phyloP scores from a whole-genome alignment of 1,284 basidiomycete genomes.

The Schizopora paradoxa region DNA sequence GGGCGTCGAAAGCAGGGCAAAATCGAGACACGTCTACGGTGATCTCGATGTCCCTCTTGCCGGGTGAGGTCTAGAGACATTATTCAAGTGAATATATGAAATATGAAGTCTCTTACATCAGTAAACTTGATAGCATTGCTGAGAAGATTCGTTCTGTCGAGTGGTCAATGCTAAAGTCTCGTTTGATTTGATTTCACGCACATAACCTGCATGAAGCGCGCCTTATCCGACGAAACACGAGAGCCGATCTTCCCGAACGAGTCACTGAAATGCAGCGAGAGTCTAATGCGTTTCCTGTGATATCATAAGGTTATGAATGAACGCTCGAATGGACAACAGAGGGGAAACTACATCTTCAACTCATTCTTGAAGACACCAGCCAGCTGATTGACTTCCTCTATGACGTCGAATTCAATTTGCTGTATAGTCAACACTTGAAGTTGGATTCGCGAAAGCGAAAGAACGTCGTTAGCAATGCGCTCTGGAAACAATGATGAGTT shows the following conservation, averaged over 20 bases:
- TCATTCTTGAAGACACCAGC: constrained; percentile 35
- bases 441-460: constrained; percentile 36
- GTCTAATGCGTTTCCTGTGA: constrained; percentile 24
- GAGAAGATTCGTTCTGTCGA: constrained; percentile 21
- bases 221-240: constrained; percentile 22
- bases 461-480: constrained; percentile 37
- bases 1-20: constrained; percentile 17
- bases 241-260: constrained; percentile 18
- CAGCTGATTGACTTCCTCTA: constrained; percentile 28
- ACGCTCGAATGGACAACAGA: neutral
- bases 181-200: constrained; percentile 9
- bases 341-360: constrained; percentile 28
- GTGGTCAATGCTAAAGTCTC: no score
- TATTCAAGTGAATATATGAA: neutral
- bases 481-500: constrained; percentile 19
- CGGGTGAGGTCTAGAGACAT: constrained; percentile 15
- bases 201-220: constrained; percentile 24
- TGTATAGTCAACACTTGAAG: constrained; percentile 26
- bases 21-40: constrained; percentile 22
- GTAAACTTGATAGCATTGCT: constrained; percentile 23
- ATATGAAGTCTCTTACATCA: constrained; percentile 5
- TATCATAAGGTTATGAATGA: neutral
- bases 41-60: constrained; percentile 21
- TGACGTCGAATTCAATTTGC: constrained; percentile 30
- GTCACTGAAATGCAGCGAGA: constrained; percentile 21